Percentiles rank a stretch among this genome's conserved stretches.
Conservation (phyloP, 305 asterid species). For the Fraxinus nigra region DNA sequence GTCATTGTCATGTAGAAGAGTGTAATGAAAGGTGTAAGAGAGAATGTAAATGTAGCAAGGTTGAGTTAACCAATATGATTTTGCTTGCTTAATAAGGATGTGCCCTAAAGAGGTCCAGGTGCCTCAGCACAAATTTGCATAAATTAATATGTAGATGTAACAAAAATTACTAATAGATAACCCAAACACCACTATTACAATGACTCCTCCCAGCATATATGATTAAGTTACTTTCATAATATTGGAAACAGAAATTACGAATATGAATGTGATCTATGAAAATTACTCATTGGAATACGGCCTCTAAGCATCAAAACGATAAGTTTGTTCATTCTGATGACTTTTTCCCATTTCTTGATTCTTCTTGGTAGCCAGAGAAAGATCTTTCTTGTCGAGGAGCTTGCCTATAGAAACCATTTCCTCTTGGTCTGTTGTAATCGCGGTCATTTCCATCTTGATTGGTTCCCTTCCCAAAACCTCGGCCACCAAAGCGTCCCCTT, state of each 20-base stretch:
- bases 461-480: slow-evolving; percentile 44
- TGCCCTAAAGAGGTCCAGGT: background rate
- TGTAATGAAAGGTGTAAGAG: too few species aligned
- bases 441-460: slow-evolving; percentile 51
- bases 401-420: slow-evolving; percentile 60
- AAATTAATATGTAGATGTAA: background rate
- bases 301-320: slow-evolving; percentile 13
- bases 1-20: too few species aligned
- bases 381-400: slow-evolving; percentile 44
- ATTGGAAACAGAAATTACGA: slow-evolving; percentile 19
- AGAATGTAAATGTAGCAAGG: too few species aligned
- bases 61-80: background rate
- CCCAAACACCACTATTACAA: background rate
- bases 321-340: slow-evolving; percentile 37
- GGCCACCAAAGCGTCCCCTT: slow-evolving; percentile 66
- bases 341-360: slow-evolving; percentile 40
- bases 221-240: background rate
- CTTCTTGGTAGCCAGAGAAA: slow-evolving; percentile 41
- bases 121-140: background rate
- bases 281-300: slow-evolving; percentile 21
- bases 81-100: background rate
- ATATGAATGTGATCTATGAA: slow-evolving; percentile 29
- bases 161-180: background rate
- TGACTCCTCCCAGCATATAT: background rate
- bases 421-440: slow-evolving; percentile 55